Base-by-base conservation (phyloP, 768 basidiomycete genomes). In the Hericium coralloides region DNA sequence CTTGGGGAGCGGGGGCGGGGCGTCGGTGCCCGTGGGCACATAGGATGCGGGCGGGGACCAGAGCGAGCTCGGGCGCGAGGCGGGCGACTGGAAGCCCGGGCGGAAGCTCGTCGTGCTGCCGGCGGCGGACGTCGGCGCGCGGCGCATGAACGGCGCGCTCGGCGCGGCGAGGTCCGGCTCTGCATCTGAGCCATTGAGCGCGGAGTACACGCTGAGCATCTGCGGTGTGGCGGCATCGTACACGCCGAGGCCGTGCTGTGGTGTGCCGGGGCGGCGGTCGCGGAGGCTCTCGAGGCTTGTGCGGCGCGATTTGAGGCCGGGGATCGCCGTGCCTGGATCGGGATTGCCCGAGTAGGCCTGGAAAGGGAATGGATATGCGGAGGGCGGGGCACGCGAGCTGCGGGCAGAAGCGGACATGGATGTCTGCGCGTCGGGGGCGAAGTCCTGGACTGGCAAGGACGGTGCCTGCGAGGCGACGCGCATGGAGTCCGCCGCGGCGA, bases 331-430 rank as follows among this genome's bases (percentile, higher is more conserved):
- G 14, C 78, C 71, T 0, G 84, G 81, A 64, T 86, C 86, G 9
- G 85, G 81, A 66, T 85, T 87, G 15, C 85, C 84, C 0, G 79
- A 74, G 64, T 87, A 77, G 0, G 79, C 76, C 65, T 85, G 80
- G 73, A 83, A 84, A 14, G 83, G 83, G 60, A 63, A 74, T 15
- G 61, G 37, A 58, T 71, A 79, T 1, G 76, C 62, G 0, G 75
- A 76, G 0, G 78, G 78, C 0, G 76, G 78, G 3, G 72, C 64
- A 20, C 65, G 61, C 25, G 8, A 39, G 18, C 23, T 10, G 38
- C 55, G 56, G 18, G 22, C 51, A 25, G 49, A 5, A 38, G 9
- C 2, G 36, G 53, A 38, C 7, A 50, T 5, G n/a, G 25, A 20
- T 9, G 18, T 56, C 39, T 60, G 61, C 6, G 57, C 58, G 8